Conservation (phyloP, 345 rosid species). For the Acer campestre region DNA sequence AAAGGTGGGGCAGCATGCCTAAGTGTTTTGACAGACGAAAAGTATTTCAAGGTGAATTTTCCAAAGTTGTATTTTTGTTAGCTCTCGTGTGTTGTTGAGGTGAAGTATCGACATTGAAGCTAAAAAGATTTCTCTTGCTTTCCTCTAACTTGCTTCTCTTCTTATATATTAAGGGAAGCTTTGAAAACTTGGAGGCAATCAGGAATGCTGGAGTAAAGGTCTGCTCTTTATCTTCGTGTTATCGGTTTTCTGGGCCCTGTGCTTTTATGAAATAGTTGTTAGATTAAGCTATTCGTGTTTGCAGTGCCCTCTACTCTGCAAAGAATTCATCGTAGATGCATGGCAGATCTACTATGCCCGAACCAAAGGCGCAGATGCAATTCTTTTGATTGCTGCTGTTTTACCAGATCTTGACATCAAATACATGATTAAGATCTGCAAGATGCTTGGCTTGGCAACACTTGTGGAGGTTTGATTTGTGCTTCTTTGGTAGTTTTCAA, state of each 20-base stretch:
- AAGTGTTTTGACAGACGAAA: conserved; percentile 88
- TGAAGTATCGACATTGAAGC: conserved; percentile 2
- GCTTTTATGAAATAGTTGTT: neutral
- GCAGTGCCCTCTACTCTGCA: conserved; percentile 95
- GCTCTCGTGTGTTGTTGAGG: neutral
- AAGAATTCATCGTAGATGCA: conserved; percentile 90
- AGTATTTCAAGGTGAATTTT: conserved; percentile 65
- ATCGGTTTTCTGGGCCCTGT: conserved; percentile 5
- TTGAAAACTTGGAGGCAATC: conserved; percentile 81
- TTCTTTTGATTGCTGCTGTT: conserved; percentile 88
- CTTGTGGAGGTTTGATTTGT: conserved; percentile 64
- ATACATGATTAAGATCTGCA: conserved; percentile 91
- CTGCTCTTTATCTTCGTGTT: conserved; percentile 14
- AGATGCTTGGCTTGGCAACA: conserved; percentile 82
- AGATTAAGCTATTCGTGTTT: conserved; percentile 19
- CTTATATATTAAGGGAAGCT: conserved; percentile 72
- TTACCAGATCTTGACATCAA: conserved; percentile 91
- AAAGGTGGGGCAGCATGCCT: conserved; percentile 97
- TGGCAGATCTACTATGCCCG: conserved; percentile 95
- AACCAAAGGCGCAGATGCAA: conserved; percentile 86
- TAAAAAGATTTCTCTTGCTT: conserved; percentile 2
- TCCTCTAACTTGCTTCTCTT: conserved; percentile 19
- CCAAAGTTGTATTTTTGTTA: neutral
- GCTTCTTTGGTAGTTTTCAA: neutral
- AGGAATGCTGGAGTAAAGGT: conserved; percentile 84